Percentiles rank a stretch among this genome's conserved stretches.
phyloP scores from a whole-genome alignment of 1,139 yeast species.

The Protomyces lactucae-debilis region DNA sequence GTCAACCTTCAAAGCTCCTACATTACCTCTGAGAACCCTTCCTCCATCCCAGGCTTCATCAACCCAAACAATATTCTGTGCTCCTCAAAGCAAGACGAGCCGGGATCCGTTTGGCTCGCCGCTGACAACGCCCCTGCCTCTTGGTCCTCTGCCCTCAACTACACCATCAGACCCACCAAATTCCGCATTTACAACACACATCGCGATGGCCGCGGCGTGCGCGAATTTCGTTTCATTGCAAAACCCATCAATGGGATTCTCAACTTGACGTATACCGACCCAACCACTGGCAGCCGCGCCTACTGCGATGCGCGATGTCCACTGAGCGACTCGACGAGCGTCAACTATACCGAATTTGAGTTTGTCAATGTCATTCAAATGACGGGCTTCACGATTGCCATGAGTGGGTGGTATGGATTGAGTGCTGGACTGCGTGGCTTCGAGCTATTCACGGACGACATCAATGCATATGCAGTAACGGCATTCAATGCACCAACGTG shows the following conservation, averaged over 20 bases:
- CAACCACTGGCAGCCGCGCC: constrained; percentile 48
- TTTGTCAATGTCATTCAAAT: constrained; percentile 69
- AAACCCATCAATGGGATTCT: constrained; percentile 81
- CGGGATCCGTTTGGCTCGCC: constrained; percentile 54
- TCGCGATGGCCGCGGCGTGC: constrained; percentile 51
- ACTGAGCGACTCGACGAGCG: constrained; percentile 44
- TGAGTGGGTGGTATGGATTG: constrained; percentile 64
- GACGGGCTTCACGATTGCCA: constrained; percentile 57
- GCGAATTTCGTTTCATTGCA: constrained; percentile 66
- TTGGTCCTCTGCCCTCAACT: constrained; percentile 62
- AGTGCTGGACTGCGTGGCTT: constrained; percentile 68
- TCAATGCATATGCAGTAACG: constrained; percentile 63
- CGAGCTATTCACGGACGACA: constrained; percentile 61
- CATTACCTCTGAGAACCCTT: constrained; percentile 19
- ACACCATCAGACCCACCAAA: constrained; percentile 61
- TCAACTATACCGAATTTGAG: constrained; percentile 69
- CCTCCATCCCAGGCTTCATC: constrained; percentile 40
- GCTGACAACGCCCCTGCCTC: constrained; percentile 54
- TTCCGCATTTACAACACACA: constrained; percentile 60
- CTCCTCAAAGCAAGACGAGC: constrained; percentile 45
- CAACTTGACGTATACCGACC: constrained; percentile 84
- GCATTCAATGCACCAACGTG: constrained; percentile 60
- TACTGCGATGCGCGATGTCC: constrained; percentile 90
- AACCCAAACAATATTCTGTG: constrained; percentile 53
- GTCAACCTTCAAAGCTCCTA: constrained; percentile 66